These are phyloP conservation scores for Coemansia sp. DNA, from an alignment of 192 early-diverging fungal species.

Conservation along the genomic window DNA sequence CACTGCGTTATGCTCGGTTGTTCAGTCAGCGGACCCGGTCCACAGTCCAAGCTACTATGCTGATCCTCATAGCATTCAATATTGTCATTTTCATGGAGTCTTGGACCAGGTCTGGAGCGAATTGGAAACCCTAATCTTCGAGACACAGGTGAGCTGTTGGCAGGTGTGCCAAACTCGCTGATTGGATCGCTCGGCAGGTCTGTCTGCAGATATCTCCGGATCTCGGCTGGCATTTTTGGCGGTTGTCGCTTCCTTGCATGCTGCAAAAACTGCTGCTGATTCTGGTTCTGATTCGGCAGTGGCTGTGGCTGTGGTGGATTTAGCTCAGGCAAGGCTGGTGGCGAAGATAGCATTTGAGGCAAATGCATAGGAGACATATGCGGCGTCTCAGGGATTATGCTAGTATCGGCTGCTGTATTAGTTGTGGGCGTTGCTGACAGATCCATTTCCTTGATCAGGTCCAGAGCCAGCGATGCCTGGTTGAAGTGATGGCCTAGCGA, in stretches of 20 bases:
- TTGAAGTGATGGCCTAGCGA: neutral
- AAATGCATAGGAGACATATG: neutral
- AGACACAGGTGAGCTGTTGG: conserved; percentile 6
- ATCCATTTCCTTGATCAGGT: neutral
- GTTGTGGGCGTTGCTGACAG: neutral
- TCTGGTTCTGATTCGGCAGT: neutral
- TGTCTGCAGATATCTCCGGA: neutral
- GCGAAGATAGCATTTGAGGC: neutral
- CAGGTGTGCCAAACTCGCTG: conserved; percentile 32
- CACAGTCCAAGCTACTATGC: neutral
- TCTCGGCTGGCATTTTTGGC: neutral
- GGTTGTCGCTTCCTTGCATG: neutral
- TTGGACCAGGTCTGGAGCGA: neutral
- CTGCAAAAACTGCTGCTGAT: neutral
- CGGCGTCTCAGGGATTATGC: conserved; percentile 23
- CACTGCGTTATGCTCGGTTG: conserved; percentile 36
- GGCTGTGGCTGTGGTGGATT: conserved; percentile 4
- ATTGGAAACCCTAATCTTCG: neutral
- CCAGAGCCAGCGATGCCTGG: neutral
- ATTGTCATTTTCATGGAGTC: neutral
- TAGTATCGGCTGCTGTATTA: neutral
- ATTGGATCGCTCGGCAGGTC: conserved; percentile 46
- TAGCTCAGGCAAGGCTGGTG: neutral
- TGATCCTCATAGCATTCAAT: neutral
- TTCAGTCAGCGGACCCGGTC: neutral